These are phyloP conservation scores for Tremellales sp. DNA, from an alignment of 1,284 basidiomycete genomes.

Conservation along the genomic window DNA sequence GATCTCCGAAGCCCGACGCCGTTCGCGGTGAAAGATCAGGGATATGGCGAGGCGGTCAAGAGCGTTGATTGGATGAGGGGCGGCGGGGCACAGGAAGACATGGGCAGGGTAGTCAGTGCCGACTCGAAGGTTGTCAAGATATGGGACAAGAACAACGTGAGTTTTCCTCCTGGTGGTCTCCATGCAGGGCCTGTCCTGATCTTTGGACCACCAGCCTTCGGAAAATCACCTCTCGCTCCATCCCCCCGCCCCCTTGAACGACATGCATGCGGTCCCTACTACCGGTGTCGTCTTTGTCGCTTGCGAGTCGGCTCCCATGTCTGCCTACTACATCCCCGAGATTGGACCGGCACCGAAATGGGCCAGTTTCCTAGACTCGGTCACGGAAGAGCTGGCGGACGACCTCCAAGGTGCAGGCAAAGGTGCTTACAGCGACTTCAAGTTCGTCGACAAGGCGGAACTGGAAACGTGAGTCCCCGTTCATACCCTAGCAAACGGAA, in stretches of 20 bases:
- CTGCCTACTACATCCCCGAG: constrained; percentile 88
- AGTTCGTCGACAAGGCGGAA: constrained; percentile 88
- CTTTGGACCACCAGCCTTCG: constrained; percentile 57
- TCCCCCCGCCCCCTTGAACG: constrained; percentile 79
- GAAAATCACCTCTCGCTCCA: constrained; percentile 90
- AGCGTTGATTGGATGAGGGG: constrained; percentile 87
- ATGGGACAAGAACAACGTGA: constrained; percentile 78
- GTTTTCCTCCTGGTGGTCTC: constrained; percentile 40
- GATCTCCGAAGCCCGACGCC: constrained; percentile 82
- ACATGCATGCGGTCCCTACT: constrained; percentile 79
- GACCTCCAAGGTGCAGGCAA: constrained; percentile 55
- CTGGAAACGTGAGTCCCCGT: constrained; percentile 66
- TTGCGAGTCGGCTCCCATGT: constrained; percentile 90
- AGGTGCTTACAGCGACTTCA: constrained; percentile 87
- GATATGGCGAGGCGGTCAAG: constrained; percentile 88
- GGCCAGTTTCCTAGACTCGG: constrained; percentile 96
- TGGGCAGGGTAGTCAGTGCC: constrained; percentile 75
- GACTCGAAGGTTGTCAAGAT: constrained; percentile 95
- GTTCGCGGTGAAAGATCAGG: constrained; percentile 91
- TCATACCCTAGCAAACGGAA: background rate
- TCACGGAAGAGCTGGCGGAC: constrained; percentile 96
- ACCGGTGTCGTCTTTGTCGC: constrained; percentile 83
- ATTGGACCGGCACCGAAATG: constrained; percentile 94
- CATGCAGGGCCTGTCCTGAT: constrained; percentile 1
- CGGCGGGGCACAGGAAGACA: constrained; percentile 72